phyloP scores from a whole-genome alignment of 139 green algal species.

The Nannochloris sp. region DNA sequence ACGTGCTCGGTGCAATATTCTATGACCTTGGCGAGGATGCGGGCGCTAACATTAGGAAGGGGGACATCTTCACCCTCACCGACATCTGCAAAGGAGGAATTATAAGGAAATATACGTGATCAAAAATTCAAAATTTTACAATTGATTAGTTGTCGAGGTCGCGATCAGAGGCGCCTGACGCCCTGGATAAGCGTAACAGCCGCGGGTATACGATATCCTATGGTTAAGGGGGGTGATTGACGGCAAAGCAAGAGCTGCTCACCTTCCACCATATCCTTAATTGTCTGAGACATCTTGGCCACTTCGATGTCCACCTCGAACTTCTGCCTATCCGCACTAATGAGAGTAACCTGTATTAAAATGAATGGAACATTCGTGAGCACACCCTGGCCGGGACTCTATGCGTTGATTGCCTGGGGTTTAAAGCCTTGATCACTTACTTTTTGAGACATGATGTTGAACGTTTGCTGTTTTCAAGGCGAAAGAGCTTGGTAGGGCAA shows the following conservation, averaged over 20 bases:
- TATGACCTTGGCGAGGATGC: slow-evolving; percentile 74
- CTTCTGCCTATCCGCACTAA: slow-evolving; percentile 47
- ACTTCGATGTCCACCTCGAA: slow-evolving; percentile 73
- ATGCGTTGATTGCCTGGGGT: no score
- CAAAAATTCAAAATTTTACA: background rate
- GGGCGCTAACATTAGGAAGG: slow-evolving; percentile 76
- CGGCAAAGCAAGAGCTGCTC: background rate
- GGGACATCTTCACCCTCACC: slow-evolving; percentile 60
- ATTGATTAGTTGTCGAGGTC: background rate
- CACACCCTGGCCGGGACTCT: no score
- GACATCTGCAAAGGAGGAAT: slow-evolving; percentile 43
- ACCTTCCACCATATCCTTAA: slow-evolving; percentile 84
- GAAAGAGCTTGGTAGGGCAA: no score
- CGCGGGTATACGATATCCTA: background rate
- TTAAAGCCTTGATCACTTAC: no score
- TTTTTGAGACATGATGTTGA: no score
- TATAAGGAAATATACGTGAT: background rate
- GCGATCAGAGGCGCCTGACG: background rate
- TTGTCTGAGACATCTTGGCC: slow-evolving; percentile 60
- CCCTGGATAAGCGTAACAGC: background rate
- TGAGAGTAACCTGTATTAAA: slow-evolving; percentile 45
- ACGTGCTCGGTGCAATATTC: slow-evolving; percentile 97
- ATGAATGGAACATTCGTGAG: no score
- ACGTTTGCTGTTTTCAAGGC: no score
- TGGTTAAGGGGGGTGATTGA: background rate